Percentiles rank a stretch among this genome's conserved stretches.
Conservation (phyloP, 2,329 filamentous ascomycete species). For the Sporothrix mexicana region DNA sequence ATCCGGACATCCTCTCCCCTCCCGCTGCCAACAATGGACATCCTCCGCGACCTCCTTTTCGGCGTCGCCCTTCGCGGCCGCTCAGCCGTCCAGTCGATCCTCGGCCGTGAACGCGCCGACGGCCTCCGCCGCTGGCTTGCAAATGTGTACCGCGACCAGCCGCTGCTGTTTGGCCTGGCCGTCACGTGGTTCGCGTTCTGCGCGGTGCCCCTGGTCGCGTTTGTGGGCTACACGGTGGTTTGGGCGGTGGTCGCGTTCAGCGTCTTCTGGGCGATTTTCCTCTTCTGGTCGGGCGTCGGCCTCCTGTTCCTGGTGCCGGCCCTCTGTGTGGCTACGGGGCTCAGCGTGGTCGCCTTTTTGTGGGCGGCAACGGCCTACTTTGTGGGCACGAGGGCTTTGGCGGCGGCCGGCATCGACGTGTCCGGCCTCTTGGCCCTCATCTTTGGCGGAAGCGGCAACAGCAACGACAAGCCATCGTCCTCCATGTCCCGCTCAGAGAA, state of each 20-base stretch:
- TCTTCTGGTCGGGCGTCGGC: slow-evolving; percentile 37
- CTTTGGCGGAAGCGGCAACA: background rate
- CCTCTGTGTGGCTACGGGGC: slow-evolving; percentile 31
- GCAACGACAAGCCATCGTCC: background rate
- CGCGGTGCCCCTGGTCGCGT: slow-evolving; percentile 32
- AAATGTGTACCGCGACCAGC: slow-evolving; percentile 28
- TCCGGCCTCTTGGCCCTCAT: background rate
- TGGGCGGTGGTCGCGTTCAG: slow-evolving; percentile 34
- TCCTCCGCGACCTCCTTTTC: slow-evolving; percentile 18
- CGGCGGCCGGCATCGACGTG: slow-evolving; percentile 26
- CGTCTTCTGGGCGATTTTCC: slow-evolving; percentile 35
- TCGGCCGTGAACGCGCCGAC: slow-evolving; percentile 30
- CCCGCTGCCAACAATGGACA: slow-evolving; percentile 3
- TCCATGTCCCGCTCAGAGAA: background rate
- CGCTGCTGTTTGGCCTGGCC: slow-evolving; percentile 31
- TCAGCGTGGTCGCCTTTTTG: slow-evolving; percentile 31
- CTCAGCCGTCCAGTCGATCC: background rate
- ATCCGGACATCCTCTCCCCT: background rate
- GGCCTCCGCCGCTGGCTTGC: slow-evolving; percentile 25
- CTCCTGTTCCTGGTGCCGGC: slow-evolving; percentile 36
- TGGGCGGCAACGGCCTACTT: slow-evolving; percentile 33
- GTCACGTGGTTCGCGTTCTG: slow-evolving; percentile 31
- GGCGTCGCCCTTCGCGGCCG: slow-evolving; percentile 17
- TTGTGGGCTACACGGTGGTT: slow-evolving; percentile 32
- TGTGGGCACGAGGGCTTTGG: slow-evolving; percentile 25